Evolutionary conservation across 768 basidiomycete species (phyloP).

Genomic region (Kwoniella bestiolae): DNA sequence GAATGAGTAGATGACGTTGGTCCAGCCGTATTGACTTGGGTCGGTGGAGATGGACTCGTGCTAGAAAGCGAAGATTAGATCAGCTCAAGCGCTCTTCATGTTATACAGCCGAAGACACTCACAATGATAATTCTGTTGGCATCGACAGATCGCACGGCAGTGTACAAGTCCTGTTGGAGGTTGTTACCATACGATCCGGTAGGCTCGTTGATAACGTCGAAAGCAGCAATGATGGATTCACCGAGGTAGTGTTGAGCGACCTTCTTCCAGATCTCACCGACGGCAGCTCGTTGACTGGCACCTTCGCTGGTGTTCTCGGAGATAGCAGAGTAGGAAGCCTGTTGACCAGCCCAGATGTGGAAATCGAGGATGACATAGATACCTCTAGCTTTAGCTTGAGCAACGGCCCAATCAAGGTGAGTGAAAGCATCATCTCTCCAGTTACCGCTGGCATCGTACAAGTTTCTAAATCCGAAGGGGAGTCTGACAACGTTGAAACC

Average conservation of each 20-base stretch:
- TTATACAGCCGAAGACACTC: no score
- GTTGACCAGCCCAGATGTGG: slow-evolving; percentile 53
- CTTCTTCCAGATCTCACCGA: slow-evolving; percentile 47
- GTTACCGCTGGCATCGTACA: slow-evolving; percentile 41
- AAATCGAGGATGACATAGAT: slow-evolving; percentile 48
- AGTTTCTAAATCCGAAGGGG: slow-evolving; percentile 41
- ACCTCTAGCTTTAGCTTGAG: slow-evolving; percentile 40
- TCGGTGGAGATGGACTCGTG: slow-evolving; percentile 46
- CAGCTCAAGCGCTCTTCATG: slow-evolving; percentile 11
- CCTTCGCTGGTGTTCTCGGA: slow-evolving; percentile 41
- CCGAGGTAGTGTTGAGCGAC: slow-evolving; percentile 43
- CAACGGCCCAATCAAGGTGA: slow-evolving; percentile 48
- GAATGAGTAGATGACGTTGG: slow-evolving; percentile 51
- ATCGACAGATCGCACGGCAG: slow-evolving; percentile 45
- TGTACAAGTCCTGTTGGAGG: slow-evolving; percentile 50
- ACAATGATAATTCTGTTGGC: slow-evolving; percentile 47
- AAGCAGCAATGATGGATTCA: slow-evolving; percentile 46
- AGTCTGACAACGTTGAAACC: slow-evolving; percentile 50
- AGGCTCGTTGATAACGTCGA: slow-evolving; percentile 52
- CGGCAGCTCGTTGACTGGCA: slow-evolving; percentile 29
- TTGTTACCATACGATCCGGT: slow-evolving; percentile 44
- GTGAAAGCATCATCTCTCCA: slow-evolving; percentile 41
- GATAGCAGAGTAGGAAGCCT: slow-evolving; percentile 43
- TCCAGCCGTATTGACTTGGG: slow-evolving; percentile 46
- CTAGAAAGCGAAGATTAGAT: not conserved